Conservation (phyloP, 192 early-diverging fungal genomes). For the Gaertneriomyces sp. region DNA sequence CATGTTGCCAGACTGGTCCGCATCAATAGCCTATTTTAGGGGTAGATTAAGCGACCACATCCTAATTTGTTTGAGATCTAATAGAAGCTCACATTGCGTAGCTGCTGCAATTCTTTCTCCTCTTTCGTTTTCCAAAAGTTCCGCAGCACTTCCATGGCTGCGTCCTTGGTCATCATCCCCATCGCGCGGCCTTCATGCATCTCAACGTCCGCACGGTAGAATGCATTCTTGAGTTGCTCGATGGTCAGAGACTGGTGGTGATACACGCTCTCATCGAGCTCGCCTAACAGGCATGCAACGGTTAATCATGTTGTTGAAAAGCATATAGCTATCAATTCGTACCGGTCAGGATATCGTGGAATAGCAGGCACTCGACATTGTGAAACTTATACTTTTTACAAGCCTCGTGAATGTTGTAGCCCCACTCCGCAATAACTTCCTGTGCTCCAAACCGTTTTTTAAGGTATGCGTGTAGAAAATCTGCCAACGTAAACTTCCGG, state of each 20-base stretch:
- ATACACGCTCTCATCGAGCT: conserved; percentile 41
- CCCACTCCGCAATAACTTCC: conserved; percentile 57
- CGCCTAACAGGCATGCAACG: conserved; percentile 11
- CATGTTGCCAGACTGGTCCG: conserved; percentile 42
- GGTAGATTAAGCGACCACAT: neutral
- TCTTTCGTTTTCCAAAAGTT: conserved; percentile 41
- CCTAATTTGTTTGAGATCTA: neutral
- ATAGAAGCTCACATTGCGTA: conserved; percentile 31
- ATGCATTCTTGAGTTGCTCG: conserved; percentile 38
- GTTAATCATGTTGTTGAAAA: neutral
- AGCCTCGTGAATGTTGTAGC: conserved; percentile 50
- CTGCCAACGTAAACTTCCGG: conserved; percentile 32
- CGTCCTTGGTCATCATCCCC: conserved; percentile 34
- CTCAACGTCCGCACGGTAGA: conserved; percentile 41
- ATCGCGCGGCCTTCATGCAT: conserved; percentile 30
- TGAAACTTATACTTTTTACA: conserved; percentile 30
- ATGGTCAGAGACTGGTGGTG: conserved; percentile 35
- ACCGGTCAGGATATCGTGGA: conserved; percentile 43
- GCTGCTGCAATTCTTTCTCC: conserved; percentile 28
- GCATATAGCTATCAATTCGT: neutral
- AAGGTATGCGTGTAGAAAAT: conserved; percentile 53
- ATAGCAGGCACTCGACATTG: conserved; percentile 40
- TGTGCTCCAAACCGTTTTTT: conserved; percentile 59
- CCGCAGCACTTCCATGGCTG: conserved; percentile 19
- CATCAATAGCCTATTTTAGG: conserved; percentile 39